Evolutionary conservation across 2,329 filamentous ascomycete genomes (phyloP).

Genomic region (Verticillium longisporum): DNA sequence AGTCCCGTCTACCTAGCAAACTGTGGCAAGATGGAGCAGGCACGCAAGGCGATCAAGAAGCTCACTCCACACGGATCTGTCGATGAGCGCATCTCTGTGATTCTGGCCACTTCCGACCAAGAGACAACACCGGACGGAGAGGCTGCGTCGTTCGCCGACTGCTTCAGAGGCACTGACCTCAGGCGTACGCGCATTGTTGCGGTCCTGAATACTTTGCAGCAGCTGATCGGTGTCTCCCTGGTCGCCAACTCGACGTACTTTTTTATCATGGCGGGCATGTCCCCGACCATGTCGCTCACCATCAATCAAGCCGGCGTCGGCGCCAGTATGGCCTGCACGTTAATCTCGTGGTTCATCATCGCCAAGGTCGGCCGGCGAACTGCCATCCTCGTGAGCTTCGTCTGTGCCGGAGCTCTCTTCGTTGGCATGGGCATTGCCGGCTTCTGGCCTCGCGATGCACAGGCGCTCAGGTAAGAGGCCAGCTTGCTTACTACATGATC

Average conservation of each 20-base stretch:
- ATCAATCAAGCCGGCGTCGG: not conserved
- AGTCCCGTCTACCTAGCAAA: slow-evolving; percentile 2
- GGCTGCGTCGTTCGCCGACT: not conserved
- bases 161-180: not conserved
- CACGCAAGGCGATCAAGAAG: not conserved
- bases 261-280: not conserved
- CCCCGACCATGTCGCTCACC: not conserved
- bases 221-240: not conserved
- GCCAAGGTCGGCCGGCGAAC: not conserved
- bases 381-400: not conserved
- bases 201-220: not conserved
- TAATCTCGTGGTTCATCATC: not conserved
- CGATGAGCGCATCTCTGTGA: not conserved
- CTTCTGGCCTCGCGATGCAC: not conserved
- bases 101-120: not conserved
- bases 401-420: not conserved
- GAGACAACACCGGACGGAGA: not conserved
- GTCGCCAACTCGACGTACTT: not conserved
- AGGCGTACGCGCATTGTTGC: not conserved
- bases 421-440: not conserved
- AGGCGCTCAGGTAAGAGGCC: not conserved
- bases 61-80: not conserved
- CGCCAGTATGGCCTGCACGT: not conserved
- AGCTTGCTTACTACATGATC: too few relatives aligned
- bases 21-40: not conserved